These are phyloP conservation scores for Eleusine coracana DNA, from an alignment of 176 grass and related monocot genomes.

Conservation along the genomic window DNA sequence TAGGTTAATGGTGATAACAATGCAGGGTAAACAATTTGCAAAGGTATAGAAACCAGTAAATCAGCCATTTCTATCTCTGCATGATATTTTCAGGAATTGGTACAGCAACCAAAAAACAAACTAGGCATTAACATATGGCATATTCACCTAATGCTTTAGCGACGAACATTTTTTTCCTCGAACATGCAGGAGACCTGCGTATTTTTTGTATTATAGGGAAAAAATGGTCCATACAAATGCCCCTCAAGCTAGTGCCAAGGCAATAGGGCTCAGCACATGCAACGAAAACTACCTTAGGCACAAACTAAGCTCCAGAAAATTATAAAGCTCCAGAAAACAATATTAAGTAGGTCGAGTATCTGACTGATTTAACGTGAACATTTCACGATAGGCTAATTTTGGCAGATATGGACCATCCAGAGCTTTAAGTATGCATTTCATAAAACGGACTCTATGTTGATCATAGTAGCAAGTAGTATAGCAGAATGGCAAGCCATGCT, in stretches of 20 bases:
- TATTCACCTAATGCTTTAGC: neutral
- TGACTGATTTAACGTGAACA: neutral
- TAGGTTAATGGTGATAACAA: neutral
- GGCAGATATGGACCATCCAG: neutral
- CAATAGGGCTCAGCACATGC: no score
- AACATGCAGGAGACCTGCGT: no score
- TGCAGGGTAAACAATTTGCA: neutral
- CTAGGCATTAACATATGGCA: neutral
- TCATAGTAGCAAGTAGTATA: constrained; percentile 17
- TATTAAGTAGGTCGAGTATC: neutral
- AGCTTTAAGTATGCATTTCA: neutral
- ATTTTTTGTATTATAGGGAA: no score
- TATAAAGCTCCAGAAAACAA: neutral
- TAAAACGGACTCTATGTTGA: neutral
- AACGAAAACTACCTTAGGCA: no score
- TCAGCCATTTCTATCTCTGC: neutral
- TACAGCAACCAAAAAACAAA: neutral
- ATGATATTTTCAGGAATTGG: neutral
- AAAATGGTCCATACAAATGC: no score
- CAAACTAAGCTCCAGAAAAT: neutral
- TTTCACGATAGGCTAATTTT: constrained; percentile 13
- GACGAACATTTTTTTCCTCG: no score
- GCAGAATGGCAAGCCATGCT: constrained; percentile 17
- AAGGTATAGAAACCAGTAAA: neutral
- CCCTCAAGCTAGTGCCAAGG: no score